These are phyloP conservation scores for Trichosanthes truncata DNA, from an alignment of 306 rosid genomes.

Conservation along the genomic window DNA sequence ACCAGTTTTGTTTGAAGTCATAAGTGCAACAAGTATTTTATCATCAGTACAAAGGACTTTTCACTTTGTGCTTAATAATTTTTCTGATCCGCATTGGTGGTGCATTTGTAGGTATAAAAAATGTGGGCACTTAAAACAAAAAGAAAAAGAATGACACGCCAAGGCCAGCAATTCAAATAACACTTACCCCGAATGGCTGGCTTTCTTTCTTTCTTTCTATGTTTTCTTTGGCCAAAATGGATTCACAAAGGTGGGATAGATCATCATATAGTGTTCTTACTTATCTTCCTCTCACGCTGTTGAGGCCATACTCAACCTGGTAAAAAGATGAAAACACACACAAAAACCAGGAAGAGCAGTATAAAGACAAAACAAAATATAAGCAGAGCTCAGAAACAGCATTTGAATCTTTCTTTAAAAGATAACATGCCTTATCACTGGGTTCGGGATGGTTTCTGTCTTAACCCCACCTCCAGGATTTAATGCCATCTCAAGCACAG, in stretches of 20 bases:
- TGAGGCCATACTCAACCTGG: conserved; percentile 49
- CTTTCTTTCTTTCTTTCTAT: conserved; percentile 28
- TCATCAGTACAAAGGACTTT: conserved; percentile 1
- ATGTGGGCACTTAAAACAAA: conserved; percentile 26
- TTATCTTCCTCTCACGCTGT: conserved; percentile 22
- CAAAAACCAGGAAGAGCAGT: conserved; percentile 15
- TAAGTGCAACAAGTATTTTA: background rate
- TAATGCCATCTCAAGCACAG: conserved; percentile 33
- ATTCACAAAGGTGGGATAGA: background rate
- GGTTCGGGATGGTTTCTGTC: conserved; percentile 29
- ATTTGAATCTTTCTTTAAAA: conserved; percentile 3
- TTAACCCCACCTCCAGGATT: conserved; percentile 26
- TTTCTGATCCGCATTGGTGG: background rate
- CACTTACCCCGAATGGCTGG: conserved; percentile 79
- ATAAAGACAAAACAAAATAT: conserved; percentile 36
- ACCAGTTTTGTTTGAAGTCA: background rate
- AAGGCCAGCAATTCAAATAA: conserved; percentile 60
- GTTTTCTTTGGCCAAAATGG: background rate
- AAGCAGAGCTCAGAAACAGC: conserved; percentile 4
- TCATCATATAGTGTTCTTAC: background rate
- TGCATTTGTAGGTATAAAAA: background rate
- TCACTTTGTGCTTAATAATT: background rate
- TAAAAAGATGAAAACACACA: conserved; percentile 12
- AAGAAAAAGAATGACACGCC: conserved; percentile 25
- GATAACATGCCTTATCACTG: conserved; percentile 50